Conservation (phyloP, 1,139 yeast genomes). For the Debaryomycetaceae sp. region DNA sequence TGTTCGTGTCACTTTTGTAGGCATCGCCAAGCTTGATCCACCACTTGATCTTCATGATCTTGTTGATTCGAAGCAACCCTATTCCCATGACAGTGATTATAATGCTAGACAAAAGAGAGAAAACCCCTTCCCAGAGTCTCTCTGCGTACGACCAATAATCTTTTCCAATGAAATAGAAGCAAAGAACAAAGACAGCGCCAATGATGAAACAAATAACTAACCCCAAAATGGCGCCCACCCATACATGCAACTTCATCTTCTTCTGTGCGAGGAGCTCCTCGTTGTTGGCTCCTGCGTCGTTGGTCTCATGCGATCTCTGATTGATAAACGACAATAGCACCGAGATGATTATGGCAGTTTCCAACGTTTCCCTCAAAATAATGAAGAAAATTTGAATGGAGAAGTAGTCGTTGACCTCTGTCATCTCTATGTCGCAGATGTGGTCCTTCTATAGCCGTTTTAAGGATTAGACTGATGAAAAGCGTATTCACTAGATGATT, state of each 20-base stretch:
- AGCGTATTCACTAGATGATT: too few species aligned
- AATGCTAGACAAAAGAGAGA: constrained; percentile 73
- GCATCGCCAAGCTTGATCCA: constrained; percentile 47
- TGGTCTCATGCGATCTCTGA: constrained; percentile 37
- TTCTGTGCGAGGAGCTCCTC: constrained; percentile 13
- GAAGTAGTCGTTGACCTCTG: constrained; percentile 46
- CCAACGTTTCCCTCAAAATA: constrained; percentile 80
- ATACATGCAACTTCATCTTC: constrained; percentile 61
- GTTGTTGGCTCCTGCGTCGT: constrained; percentile 1
- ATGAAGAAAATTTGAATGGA: constrained; percentile 83
- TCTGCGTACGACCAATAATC: constrained; percentile 84
- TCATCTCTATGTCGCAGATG: not conserved
- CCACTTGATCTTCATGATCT: constrained; percentile 53
- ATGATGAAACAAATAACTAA: constrained; percentile 68
- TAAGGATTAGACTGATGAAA: too few species aligned
- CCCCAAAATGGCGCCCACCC: constrained; percentile 79
- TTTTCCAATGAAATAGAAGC: constrained; percentile 72
- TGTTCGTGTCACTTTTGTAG: constrained; percentile 13
- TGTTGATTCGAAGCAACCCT: constrained; percentile 78
- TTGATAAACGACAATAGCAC: constrained; percentile 78
- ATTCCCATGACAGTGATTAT: constrained; percentile 89
- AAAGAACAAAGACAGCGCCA: constrained; percentile 71
- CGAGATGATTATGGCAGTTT: constrained; percentile 83
- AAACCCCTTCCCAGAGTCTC: constrained; percentile 88
- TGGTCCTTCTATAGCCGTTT: not conserved